phyloP scores from a whole-genome alignment of 1,139 yeast genomes.

The Sugiyamaella japonica region DNA sequence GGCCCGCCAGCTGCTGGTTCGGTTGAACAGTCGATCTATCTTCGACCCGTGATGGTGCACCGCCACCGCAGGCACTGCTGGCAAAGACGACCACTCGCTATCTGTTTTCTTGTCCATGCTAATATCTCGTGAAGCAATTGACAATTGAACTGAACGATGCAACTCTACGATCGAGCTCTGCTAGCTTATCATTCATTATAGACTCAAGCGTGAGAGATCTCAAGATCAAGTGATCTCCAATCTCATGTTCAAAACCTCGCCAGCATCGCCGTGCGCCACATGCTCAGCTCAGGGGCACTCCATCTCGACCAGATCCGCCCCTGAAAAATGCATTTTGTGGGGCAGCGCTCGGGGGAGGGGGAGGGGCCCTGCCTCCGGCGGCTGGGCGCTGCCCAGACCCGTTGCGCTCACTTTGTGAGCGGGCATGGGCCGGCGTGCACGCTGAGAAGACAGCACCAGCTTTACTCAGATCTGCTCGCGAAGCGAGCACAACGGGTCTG shows the following conservation, averaged over 20 bases:
- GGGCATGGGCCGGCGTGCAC: neutral
- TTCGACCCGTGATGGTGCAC: neutral
- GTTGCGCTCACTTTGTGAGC: neutral
- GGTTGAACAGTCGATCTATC: conserved; percentile 20
- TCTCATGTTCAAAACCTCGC: neutral
- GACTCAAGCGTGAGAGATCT: neutral
- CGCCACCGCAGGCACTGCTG: neutral
- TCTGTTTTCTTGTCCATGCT: too few relatives aligned
- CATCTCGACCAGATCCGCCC: neutral
- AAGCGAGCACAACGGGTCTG: neutral
- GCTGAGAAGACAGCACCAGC: too few relatives aligned
- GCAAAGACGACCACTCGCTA: neutral
- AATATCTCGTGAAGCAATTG: neutral
- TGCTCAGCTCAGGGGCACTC: too few relatives aligned
- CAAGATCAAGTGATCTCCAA: neutral
- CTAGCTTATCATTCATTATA: too few relatives aligned
- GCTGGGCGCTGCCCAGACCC: conserved; percentile 1
- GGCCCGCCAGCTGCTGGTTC: conserved; percentile 33
- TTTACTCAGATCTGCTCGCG: too few relatives aligned
- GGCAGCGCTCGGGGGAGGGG: neutral
- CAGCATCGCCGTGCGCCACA: too few relatives aligned
- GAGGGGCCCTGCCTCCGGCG: neutral
- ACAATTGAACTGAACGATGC: too few relatives aligned
- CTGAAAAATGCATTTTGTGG: neutral
- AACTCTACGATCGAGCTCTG: too few relatives aligned